Evolutionary conservation across 2,329 filamentous ascomycete genomes (phyloP), one percentile per base, ranked within the genome.

Genomic region (Gnomoniopsis smithogilvyi): DNA sequence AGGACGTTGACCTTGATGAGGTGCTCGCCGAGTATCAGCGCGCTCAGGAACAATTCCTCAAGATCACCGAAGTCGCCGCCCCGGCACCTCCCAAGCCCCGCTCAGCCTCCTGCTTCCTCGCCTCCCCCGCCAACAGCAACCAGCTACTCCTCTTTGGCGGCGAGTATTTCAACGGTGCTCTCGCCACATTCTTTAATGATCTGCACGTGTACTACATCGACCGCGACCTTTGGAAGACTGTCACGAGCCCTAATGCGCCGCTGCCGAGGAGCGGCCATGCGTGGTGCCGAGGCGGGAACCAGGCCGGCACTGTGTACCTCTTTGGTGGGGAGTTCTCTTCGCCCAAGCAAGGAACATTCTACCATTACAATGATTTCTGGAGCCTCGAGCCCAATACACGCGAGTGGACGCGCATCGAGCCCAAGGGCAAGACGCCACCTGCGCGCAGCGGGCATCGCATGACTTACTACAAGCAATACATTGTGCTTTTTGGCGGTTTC

Each of bases 351-450:
- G 95, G 95, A 3, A 98, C 94, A 0, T 99, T 99, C 69, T 97
- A 99, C 73, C 95, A 99, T 74, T 99, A 99, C 77, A 96, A 96
- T 69, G 95, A 98, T 76, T 98, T 99, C 72, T 99, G 95, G 94
- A 83, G 89, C 52, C 82, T 98, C 47, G 93, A 98, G 69, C 90
- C 94, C 0, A 83, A 82, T 10, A 87, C 85, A 8, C 83, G 92
- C 67, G 95, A 99, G 77, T 99, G 95, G 95, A 90, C 86, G 58
- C 89, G 93, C 62, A 80, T 99, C 36, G 95, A 99, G 72, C 82
- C 81, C 67, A 85, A 84, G 77, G 90, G 90, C 60, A 91, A 90
- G 72, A 82, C 83, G 38, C 94, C 94, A 43, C 89, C 91, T 2
- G 92, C 94, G 2, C 82, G 95, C 64, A 96, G 91, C 71, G 95